phyloP scores from a whole-genome alignment of 108 stramenopile species.

The Nannochloropsis salina region DNA sequence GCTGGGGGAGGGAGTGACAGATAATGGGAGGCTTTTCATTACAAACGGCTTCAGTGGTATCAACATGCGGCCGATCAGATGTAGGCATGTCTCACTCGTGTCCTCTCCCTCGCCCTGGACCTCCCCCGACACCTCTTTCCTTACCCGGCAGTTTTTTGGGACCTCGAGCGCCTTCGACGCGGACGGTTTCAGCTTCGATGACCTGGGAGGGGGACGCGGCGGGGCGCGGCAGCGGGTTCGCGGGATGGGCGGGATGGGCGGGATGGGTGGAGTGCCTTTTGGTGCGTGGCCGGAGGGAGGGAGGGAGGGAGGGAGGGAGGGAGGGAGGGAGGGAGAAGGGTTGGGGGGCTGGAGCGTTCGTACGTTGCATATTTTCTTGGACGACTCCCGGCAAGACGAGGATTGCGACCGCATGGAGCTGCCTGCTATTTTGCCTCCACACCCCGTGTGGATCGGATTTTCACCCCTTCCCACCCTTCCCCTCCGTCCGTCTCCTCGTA shows the following conservation, averaged over 20 bases:
- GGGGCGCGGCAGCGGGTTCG: slow-evolving; percentile 19
- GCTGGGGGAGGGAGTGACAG: too few relatives aligned
- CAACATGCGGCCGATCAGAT: too few relatives aligned
- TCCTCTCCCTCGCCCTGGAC: neutral
- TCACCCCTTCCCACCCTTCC: neutral
- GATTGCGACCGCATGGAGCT: too few relatives aligned
- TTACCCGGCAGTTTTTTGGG: slow-evolving; percentile 32
- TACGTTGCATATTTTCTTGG: too few relatives aligned
- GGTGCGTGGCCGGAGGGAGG: neutral
- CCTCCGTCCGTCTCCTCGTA: neutral
- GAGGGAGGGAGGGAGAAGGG: slow-evolving; percentile 28
- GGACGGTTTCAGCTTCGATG: slow-evolving; percentile 18
- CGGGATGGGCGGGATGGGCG: slow-evolving; percentile 44
- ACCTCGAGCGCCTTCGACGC: slow-evolving; percentile 33
- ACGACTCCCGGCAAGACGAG: too few relatives aligned
- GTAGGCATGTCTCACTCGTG: neutral
- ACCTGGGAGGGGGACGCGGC: slow-evolving; percentile 22
- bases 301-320: slow-evolving; percentile 30
- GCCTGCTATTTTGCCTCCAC: too few relatives aligned
- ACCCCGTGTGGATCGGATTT: too few relatives aligned
- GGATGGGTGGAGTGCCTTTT: slow-evolving; percentile 29
- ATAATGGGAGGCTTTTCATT: too few relatives aligned
- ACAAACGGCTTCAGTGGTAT: too few relatives aligned
- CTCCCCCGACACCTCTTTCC: neutral
- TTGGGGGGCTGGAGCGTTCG: slow-evolving; percentile 20